These are phyloP conservation scores for Suillus spraguei DNA, from an alignment of 768 basidiomycete species.

Conservation along the genomic window DNA sequence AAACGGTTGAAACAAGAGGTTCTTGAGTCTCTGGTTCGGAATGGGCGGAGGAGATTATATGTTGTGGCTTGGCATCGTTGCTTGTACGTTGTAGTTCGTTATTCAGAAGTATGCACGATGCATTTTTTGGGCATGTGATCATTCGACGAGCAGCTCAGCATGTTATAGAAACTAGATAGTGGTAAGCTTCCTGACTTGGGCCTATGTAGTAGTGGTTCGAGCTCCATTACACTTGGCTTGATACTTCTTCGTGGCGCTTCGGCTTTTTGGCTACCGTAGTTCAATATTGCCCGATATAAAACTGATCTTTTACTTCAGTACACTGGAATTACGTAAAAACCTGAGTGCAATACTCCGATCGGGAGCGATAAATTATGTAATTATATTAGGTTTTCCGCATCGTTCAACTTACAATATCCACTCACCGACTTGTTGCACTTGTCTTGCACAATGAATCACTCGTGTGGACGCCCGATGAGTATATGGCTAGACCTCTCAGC, in stretches of 20 bases:
- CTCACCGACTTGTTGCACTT: background rate
- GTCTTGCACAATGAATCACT: too few species aligned
- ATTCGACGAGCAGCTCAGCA: background rate
- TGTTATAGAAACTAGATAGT: background rate
- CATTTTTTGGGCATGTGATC: background rate
- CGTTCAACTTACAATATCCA: too few species aligned
- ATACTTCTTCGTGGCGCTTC: background rate
- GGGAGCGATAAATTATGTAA: too few species aligned
- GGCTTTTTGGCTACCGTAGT: background rate
- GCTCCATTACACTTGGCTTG: background rate
- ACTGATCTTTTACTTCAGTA: background rate
- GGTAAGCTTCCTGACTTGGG: background rate
- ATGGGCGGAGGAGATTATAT: background rate
- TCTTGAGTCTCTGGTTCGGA: background rate
- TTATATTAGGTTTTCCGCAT: too few species aligned
- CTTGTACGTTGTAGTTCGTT: background rate
- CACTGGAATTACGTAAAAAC: too few species aligned
- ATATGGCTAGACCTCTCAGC: background rate
- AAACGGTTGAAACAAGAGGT: background rate
- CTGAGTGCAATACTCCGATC: too few species aligned
- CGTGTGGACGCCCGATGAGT: too few species aligned
- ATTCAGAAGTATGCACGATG: background rate
- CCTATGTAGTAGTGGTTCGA: background rate
- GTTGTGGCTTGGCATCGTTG: background rate
- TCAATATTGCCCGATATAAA: background rate